These are phyloP conservation scores for Groenewaldozyma salmanticensis DNA, from an alignment of 805 yeast species.

Conservation along the genomic window DNA sequence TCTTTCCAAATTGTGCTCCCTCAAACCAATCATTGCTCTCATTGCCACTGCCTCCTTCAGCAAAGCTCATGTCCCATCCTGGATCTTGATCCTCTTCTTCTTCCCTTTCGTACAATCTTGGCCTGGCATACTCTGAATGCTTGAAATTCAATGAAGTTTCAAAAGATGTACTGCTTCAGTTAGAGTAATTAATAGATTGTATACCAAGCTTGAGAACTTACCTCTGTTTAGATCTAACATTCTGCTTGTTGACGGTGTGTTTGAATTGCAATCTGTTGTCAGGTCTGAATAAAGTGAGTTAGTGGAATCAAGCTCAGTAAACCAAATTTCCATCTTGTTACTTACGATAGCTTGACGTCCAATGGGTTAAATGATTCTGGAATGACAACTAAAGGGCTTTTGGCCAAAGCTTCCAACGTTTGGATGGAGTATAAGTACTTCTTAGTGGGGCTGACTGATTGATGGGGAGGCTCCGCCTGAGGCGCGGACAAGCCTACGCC, in stretches of 20 bases:
- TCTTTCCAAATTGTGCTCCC: not conserved
- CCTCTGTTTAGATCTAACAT: too few relatives aligned
- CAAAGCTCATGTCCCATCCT: slow-evolving; percentile 6
- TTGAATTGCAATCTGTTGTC: too few relatives aligned
- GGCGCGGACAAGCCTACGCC: not conserved
- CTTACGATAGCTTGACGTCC: slow-evolving; percentile 3
- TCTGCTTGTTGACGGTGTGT: too few relatives aligned
- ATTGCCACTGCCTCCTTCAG: not conserved
- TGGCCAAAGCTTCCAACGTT: slow-evolving; percentile 9
- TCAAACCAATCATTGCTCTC: slow-evolving; percentile 1
- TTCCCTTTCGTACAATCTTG: not conserved
- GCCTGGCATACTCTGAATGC: not conserved
- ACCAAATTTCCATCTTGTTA: not conserved
- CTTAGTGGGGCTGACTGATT: not conserved
- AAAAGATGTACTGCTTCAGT: too few relatives aligned
- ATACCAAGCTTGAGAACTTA: too few relatives aligned
- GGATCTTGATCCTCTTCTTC: slow-evolving; percentile 6
- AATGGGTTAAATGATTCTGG: slow-evolving; percentile 8
- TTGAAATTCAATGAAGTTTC: too few relatives aligned
- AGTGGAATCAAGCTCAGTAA: too few relatives aligned
- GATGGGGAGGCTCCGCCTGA: not conserved
- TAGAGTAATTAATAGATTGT: too few relatives aligned
- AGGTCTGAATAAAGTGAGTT: too few relatives aligned
- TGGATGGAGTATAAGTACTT: slow-evolving; percentile 5
- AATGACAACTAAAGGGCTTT: slow-evolving; percentile 10